Conservation (phyloP, 352 stramenopile species). For the Phytophthora nicotianae region DNA sequence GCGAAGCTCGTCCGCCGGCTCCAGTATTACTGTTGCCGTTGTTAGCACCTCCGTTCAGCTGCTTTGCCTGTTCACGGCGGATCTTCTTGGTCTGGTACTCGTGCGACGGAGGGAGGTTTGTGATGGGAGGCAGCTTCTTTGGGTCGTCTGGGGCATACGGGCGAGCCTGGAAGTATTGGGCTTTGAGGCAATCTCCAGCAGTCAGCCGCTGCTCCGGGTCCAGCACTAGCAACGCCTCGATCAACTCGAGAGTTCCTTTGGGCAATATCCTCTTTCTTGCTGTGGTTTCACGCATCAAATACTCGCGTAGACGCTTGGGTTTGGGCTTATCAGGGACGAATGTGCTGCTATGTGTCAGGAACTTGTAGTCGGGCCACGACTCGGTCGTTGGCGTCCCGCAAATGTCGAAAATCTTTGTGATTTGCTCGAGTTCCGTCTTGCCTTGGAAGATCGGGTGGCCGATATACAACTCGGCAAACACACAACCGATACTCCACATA, state of each 20-base stretch:
- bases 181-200: slow-evolving; percentile 90
- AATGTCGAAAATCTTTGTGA: slow-evolving; percentile 89
- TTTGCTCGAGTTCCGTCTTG: slow-evolving; percentile 89
- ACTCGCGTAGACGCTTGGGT: slow-evolving; percentile 65
- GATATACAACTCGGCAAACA: slow-evolving; percentile 89
- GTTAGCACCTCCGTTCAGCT: slow-evolving; percentile 50
- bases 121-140: slow-evolving; percentile 65
- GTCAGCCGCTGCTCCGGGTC: slow-evolving; percentile 95
- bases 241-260: slow-evolving; percentile 90
- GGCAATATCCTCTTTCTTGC: slow-evolving; percentile 80
- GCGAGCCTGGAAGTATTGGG: slow-evolving; percentile 93
- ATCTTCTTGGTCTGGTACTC: slow-evolving; percentile 93
- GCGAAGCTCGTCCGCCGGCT: slow-evolving; percentile 27
- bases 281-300: slow-evolving; percentile 75
- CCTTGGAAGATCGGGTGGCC: slow-evolving; percentile 87
- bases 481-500: slow-evolving; percentile 95
- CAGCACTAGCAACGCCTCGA: slow-evolving; percentile 94
- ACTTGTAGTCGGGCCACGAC: slow-evolving; percentile 88
- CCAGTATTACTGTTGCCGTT: slow-evolving; percentile 43
- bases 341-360: slow-evolving; percentile 78
- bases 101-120: slow-evolving; percentile 80
- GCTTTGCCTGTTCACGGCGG: slow-evolving; percentile 81
- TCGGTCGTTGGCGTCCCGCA: slow-evolving; percentile 84
- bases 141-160: slow-evolving; percentile 71
- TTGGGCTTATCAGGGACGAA: slow-evolving; percentile 86